phyloP scores from a whole-genome alignment of 768 basidiomycete genomes.

The Psilocybe cubensis region DNA sequence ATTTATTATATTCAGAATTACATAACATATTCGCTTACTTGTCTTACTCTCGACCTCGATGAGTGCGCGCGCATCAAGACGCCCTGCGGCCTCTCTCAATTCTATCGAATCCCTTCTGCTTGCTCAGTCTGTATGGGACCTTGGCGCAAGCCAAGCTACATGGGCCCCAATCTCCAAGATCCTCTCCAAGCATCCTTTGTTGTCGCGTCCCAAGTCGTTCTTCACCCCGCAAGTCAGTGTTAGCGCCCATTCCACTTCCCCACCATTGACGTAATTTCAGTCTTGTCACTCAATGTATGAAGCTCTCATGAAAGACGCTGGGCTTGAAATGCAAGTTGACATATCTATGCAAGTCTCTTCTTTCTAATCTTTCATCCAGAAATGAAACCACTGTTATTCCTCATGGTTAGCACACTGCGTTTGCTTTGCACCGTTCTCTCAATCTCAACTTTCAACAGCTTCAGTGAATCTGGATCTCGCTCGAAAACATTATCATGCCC shows the following conservation, averaged over 20 bases:
- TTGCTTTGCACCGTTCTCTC: neutral
- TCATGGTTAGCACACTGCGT: slow-evolving; percentile 46
- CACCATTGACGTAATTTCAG: slow-evolving; percentile 35
- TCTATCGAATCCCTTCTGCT: slow-evolving; percentile 76
- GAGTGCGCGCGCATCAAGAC: slow-evolving; percentile 35
- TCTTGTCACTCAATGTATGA: slow-evolving; percentile 71
- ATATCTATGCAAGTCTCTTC: slow-evolving; percentile 1
- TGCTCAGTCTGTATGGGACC: slow-evolving; percentile 85
- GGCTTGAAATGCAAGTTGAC: slow-evolving; percentile 59
- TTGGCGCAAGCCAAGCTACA: slow-evolving; percentile 55
- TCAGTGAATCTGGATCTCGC: slow-evolving; percentile 70
- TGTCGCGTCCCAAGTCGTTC: slow-evolving; percentile 61
- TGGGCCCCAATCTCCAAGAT: slow-evolving; percentile 73
- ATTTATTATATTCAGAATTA: slow-evolving; percentile 5
- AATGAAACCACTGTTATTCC: slow-evolving; percentile 53
- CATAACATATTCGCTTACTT: slow-evolving; percentile 13
- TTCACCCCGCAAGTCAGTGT: slow-evolving; percentile 69
- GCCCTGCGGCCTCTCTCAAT: slow-evolving; percentile 26
- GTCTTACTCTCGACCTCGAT: slow-evolving; percentile 20
- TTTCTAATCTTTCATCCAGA: slow-evolving; percentile 32
- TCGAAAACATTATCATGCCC: slow-evolving; percentile 69
- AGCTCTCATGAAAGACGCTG: slow-evolving; percentile 69
- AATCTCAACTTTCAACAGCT: slow-evolving; percentile 44
- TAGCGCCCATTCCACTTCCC: slow-evolving; percentile 7
- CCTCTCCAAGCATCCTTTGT: slow-evolving; percentile 72